Evolutionary conservation across 495 filamentous ascomycete genomes (phyloP), one percentile per base, ranked within the genome.

Genomic region (Collariella sp.): DNA sequence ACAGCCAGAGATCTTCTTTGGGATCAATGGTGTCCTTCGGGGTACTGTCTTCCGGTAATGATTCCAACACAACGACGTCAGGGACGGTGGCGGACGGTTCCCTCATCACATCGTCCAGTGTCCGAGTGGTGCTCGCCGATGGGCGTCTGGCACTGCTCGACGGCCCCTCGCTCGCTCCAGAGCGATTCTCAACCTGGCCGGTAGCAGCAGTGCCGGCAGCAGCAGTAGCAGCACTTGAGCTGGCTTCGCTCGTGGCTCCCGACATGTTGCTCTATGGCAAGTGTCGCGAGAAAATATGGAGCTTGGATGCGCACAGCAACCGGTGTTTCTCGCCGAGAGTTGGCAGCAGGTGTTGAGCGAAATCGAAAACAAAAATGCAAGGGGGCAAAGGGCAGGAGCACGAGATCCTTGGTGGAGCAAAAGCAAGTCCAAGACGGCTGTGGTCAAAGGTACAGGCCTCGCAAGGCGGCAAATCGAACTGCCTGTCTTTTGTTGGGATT

Each of bases 1-100:
- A 70, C 40, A 74, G 46, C 70, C 72, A 75, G 20, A 76, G 62
- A 57, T 76, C 73, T 44, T 71, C 70, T 55, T 70, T 72, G 18
- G 70, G 70, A 49, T 76, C 67, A 23, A 70, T 53, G 4, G 40
- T 35, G 22, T 68, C 67, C 56, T 59, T 19, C 59, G 52, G 24
- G 47, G 22, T 15, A 39, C 15, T 3, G 50, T n/a, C 56, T 15
- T 58, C 53, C 31, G 67, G 57, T 31, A 67, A n/a, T 1, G 63
- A 51, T 12, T 72, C 62, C 16, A 72, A 41, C 22, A 71, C 62
- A 18, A 72, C 70, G n/a, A 73, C 63, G 43, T 64, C 66, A 3
- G 72, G 74, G 11, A 62, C 55, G 2, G 41, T 64, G 0, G 59
- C 60, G 10, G 67, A 70, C 5, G 71, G 72, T 23, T 62, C 71